phyloP scores from a whole-genome alignment of 805 yeast genomes.

The Kodamaea fukazawae region DNA sequence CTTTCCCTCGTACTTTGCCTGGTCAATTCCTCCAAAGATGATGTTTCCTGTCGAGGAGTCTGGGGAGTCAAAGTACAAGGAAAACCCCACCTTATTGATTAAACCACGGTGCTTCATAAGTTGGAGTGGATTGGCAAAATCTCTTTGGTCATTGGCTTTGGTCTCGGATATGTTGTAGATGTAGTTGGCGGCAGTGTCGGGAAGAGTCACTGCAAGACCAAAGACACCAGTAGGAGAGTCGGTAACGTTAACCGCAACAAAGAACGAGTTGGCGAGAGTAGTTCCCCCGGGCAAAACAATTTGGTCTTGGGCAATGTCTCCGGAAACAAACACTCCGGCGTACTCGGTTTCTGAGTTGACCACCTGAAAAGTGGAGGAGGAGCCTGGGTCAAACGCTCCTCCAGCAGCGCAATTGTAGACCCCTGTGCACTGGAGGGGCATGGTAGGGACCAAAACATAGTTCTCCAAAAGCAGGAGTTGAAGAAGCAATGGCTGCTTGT shows the following conservation, averaged over 20 bases:
- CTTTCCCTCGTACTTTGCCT: constrained; percentile 56
- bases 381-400: constrained; percentile 5
- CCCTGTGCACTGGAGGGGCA: not conserved
- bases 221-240: constrained; percentile 18
- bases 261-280: constrained; percentile 1
- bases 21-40: constrained; percentile 72
- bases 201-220: constrained; percentile 16
- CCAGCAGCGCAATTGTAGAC: not conserved
- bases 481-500: constrained; percentile 1
- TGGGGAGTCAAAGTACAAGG: constrained; percentile 54
- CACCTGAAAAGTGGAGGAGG: not conserved
- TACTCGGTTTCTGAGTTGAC: constrained; percentile 1
- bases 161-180: constrained; percentile 38
- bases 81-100: constrained; percentile 55
- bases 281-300: constrained; percentile 5
- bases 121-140: constrained; percentile 65
- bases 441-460: constrained; percentile 8
- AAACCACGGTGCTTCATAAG: constrained; percentile 56
- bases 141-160: constrained; percentile 13
- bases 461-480: constrained; percentile 7
- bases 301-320: constrained; percentile 4
- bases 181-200: constrained; percentile 19
- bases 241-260: constrained; percentile 17
- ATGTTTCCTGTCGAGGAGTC: constrained; percentile 49
- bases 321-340: constrained; percentile 3